Conservation (phyloP, 139 green algal genomes). For the Volvox africanus region DNA sequence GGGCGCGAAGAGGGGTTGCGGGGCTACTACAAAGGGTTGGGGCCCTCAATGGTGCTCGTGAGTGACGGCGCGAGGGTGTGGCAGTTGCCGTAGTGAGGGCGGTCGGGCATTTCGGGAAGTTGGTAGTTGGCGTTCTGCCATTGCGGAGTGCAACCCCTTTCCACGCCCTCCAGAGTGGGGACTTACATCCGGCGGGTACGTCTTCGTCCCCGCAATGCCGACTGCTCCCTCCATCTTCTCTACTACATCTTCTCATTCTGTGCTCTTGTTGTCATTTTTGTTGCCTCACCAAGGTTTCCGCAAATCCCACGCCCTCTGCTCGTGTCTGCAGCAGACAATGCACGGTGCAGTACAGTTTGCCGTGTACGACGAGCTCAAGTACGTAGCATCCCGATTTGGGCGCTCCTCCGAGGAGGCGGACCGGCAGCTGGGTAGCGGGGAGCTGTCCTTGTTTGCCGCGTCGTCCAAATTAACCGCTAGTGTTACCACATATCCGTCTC, state of each 20-base stretch:
- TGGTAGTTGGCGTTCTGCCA: no score
- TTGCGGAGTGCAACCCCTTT: no score
- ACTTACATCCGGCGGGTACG: no score
- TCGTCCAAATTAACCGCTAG: constrained; percentile 90
- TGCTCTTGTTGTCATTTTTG: no score
- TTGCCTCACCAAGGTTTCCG: no score
- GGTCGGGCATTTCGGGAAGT: not conserved
- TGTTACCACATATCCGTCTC: constrained; percentile 91
- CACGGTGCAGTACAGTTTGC: constrained; percentile 97
- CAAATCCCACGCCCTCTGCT: no score
- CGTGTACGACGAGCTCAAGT: constrained; percentile 96
- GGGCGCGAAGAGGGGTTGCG: constrained; percentile 81
- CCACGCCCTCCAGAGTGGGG: no score
- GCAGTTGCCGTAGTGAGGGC: no score
- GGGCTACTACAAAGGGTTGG: constrained; percentile 92
- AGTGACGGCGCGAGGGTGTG: not conserved
- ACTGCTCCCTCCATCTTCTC: no score
- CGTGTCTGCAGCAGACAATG: constrained; percentile 61
- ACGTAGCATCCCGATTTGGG: constrained; percentile 38
- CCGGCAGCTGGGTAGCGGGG: constrained; percentile 42
- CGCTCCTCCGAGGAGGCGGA: not conserved
- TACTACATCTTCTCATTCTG: no score
- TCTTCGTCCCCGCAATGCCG: no score
- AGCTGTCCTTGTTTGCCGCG: constrained; percentile 79
- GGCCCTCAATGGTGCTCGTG: constrained; percentile 91